phyloP scores from a whole-genome alignment of 495 filamentous ascomycete genomes.

The Parachaetomium inaequale region DNA sequence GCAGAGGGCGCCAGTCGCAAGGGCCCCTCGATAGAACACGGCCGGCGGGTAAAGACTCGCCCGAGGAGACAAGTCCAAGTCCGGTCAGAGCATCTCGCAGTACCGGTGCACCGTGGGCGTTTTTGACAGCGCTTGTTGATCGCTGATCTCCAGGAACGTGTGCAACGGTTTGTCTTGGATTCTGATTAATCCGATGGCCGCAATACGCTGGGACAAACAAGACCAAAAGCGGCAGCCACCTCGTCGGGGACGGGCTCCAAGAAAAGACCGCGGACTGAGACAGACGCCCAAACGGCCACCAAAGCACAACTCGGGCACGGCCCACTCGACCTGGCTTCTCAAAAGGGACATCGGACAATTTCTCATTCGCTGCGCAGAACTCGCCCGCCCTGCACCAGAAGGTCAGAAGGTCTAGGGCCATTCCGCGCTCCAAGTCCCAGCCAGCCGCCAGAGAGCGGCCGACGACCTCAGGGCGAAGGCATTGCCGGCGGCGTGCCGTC shows the following conservation, averaged over 20 bases:
- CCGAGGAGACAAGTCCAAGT: not conserved
- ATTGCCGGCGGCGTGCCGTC: not conserved
- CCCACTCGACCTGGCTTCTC: slow-evolving; percentile 20
- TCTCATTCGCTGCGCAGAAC: slow-evolving; percentile 31
- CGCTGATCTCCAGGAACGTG: not conserved
- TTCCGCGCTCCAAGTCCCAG: not conserved
- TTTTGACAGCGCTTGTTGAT: slow-evolving; percentile 11
- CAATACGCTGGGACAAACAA: not conserved
- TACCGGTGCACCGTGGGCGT: not conserved
- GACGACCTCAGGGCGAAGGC: not conserved
- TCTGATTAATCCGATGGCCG: not conserved
- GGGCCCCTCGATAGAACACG: not conserved
- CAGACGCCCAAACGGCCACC: not conserved
- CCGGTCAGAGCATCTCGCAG: not conserved
- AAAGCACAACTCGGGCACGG: not conserved
- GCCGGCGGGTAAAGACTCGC: not conserved
- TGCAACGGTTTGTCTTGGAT: slow-evolving; percentile 4
- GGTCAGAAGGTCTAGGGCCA: not conserved
- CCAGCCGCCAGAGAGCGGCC: not conserved
- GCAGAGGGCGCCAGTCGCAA: not conserved
- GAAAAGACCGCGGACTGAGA: not conserved
- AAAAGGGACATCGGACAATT: slow-evolving; percentile 37
- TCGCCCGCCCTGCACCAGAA: slow-evolving; percentile 2
- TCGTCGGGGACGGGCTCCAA: not conserved
- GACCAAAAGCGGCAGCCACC: not conserved